Percentiles rank a stretch among this genome's conserved stretches.
Conservation (phyloP, 805 yeast genomes). For the Hanseniaspora valbyensis region DNA sequence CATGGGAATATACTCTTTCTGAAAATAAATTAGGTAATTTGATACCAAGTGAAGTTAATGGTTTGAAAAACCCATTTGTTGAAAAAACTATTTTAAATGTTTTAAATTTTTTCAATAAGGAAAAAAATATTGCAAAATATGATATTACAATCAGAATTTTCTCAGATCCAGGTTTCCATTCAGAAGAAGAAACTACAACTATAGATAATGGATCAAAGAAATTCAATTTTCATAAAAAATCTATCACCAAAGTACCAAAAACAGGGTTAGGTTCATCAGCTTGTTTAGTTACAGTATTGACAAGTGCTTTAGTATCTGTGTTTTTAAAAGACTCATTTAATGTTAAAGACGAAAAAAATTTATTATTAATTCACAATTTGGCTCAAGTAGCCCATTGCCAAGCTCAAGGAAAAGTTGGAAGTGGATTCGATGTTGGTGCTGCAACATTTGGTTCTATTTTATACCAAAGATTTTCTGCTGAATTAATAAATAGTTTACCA, state of each 20-base stretch:
- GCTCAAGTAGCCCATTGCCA: conserved; percentile 85
- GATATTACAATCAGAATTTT: conserved; percentile 47
- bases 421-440: conserved; percentile 95
- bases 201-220: conserved; percentile 30
- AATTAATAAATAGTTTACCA: conserved; percentile 34
- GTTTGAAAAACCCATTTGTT: conserved; percentile 57
- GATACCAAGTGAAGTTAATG: conserved; percentile 27
- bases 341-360: conserved; percentile 20
- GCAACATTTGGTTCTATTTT: conserved; percentile 85
- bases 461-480: conserved; percentile 65
- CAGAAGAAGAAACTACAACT: conserved; percentile 42
- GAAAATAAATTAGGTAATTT: conserved; percentile 17
- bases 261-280: conserved; percentile 97
- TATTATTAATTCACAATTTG: conserved; percentile 56
- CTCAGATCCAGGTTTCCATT: conserved; percentile 84
- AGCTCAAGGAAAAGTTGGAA: conserved; percentile 92
- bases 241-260: conserved; percentile 68
- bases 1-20: conserved; percentile 47
- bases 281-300: conserved; percentile 71
- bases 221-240: conserved; percentile 49
- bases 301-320: conserved; percentile 50
- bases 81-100: conserved; percentile 50
- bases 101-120: conserved; percentile 37
- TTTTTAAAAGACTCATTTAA: conserved; percentile 33
- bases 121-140: conserved; percentile 19